Conservation (phyloP, 371 early-diverging fungal genomes). For the Amoeboaphelidium occidentale region DNA sequence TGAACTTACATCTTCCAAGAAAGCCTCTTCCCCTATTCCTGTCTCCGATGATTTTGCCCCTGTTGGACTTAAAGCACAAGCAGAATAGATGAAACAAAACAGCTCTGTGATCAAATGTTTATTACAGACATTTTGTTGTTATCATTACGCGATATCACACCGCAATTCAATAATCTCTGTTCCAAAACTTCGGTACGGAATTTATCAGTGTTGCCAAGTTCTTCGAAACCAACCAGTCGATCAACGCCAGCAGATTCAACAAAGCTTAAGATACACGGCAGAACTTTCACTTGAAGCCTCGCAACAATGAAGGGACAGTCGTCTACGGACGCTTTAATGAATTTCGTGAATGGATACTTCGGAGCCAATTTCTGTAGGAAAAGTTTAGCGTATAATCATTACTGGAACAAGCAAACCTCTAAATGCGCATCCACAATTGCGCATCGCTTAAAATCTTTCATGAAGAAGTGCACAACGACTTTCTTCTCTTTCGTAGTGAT, state of each 20-base stretch:
- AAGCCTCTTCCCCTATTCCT: too few species aligned
- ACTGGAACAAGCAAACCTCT: too few species aligned
- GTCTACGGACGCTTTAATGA: constrained; percentile 63
- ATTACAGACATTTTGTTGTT: not conserved
- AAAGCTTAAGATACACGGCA: constrained; percentile 73
- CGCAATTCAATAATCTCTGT: constrained; percentile 32
- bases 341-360: constrained; percentile 56
- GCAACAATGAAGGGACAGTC: constrained; percentile 75
- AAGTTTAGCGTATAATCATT: too few species aligned
- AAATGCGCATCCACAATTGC: constrained; percentile 78
- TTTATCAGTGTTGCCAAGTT: constrained; percentile 59
- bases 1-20: too few species aligned
- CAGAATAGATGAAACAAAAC: too few species aligned
- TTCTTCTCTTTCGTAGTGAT: constrained; percentile 46
- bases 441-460: constrained; percentile 75
- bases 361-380: constrained; percentile 29
- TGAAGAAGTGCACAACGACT: constrained; percentile 67
- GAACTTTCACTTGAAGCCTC: constrained; percentile 52
- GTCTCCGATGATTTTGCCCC: too few species aligned
- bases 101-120: too few species aligned
- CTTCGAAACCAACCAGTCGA: constrained; percentile 83
- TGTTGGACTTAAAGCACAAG: too few species aligned
- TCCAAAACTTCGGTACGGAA: constrained; percentile 59
- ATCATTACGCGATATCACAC: constrained; percentile 4
- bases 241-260: constrained; percentile 42